Percentiles rank a stretch among this genome's conserved stretches.
phyloP scores from a whole-genome alignment of 176 grass and related monocot species.

The Eremochloa ophiuroides region DNA sequence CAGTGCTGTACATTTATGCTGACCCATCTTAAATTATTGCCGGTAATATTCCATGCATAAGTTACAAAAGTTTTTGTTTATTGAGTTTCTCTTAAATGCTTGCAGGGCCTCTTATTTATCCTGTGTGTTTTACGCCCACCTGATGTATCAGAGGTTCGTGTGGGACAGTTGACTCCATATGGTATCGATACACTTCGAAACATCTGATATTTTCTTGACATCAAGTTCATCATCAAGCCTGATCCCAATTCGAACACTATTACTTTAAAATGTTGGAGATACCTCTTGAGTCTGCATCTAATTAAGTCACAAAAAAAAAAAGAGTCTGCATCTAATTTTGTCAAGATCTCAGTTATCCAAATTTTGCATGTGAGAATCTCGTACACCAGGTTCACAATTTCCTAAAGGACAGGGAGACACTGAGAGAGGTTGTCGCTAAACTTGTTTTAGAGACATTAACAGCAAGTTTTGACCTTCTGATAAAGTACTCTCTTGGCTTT shows the following conservation, averaged over 20 bases:
- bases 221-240: slow-evolving; percentile 77
- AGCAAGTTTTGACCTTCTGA: too few species aligned
- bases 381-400: too few species aligned
- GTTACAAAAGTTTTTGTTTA: background rate
- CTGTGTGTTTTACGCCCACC: slow-evolving; percentile 74
- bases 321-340: too few species aligned
- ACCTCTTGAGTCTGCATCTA: too few species aligned
- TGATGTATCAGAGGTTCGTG: slow-evolving; percentile 72
- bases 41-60: background rate
- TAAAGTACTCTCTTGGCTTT: too few species aligned
- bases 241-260: slow-evolving; percentile 64
- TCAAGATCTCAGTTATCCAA: too few species aligned
- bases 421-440: too few species aligned
- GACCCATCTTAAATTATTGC: background rate
- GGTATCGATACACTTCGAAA: slow-evolving; percentile 80
- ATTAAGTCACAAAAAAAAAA: too few species aligned
- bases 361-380: too few species aligned
- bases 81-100: slow-evolving; percentile 16
- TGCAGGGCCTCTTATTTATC: slow-evolving; percentile 82
- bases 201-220: slow-evolving; percentile 75
- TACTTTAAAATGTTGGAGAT: slow-evolving; percentile 79
- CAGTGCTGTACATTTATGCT: background rate
- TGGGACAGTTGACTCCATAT: slow-evolving; percentile 70
- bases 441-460: too few species aligned
- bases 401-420: too few species aligned